These are phyloP conservation scores for Lipomyces yamadae DNA, from an alignment of 805 yeast species.

Conservation along the genomic window DNA sequence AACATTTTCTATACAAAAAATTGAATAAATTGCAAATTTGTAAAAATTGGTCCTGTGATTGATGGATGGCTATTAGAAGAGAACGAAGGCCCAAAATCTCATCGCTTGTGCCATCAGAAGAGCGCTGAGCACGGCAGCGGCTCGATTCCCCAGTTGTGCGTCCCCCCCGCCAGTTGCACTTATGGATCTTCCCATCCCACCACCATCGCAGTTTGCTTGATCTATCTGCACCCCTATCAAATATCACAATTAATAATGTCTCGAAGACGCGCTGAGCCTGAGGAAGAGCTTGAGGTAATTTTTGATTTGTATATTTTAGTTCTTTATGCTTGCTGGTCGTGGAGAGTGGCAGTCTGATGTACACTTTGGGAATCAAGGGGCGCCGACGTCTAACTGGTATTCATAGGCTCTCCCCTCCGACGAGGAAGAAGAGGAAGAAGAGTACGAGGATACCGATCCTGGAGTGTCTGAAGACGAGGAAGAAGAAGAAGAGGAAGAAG, in stretches of 20 bases:
- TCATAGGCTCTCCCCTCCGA: conserved; percentile 37
- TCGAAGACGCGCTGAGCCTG: conserved; percentile 37
- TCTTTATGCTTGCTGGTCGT: neutral
- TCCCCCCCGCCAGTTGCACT: too few species aligned
- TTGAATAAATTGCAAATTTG: too few species aligned
- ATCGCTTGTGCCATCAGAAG: too few species aligned
- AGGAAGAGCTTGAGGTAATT: conserved; percentile 36
- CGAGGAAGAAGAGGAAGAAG: conserved; percentile 37
- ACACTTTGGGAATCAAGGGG: neutral
- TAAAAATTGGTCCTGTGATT: too few species aligned
- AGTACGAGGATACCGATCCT: conserved; percentile 38
- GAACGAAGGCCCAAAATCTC: too few species aligned
- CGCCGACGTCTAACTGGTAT: neutral
- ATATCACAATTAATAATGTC: conserved; percentile 18
- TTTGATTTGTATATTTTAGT: neutral
- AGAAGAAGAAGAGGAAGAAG: conserved; percentile 35
- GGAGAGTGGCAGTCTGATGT: too few species aligned
- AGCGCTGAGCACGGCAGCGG: too few species aligned
- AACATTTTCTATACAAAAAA: too few species aligned
- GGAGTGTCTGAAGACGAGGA: conserved; percentile 32
- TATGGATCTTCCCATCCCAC: neutral
- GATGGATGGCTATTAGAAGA: too few species aligned
- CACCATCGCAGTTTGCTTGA: neutral
- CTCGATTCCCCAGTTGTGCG: too few species aligned
- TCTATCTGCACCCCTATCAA: neutral